These are phyloP conservation scores for Trichophyton rubrum DNA, from an alignment of 2,329 filamentous ascomycete species.

Conservation along the genomic window DNA sequence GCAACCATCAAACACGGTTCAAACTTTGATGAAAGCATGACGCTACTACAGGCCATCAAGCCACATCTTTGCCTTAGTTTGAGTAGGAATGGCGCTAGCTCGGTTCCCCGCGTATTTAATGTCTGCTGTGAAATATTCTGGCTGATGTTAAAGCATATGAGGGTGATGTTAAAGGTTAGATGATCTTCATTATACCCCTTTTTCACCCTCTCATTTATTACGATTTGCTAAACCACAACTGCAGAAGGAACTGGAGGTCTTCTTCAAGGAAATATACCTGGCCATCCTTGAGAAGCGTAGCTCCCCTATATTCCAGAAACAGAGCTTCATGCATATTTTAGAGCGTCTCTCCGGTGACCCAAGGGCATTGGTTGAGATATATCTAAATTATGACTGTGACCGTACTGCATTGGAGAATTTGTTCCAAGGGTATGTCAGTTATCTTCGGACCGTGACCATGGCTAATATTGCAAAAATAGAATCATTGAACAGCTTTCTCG, in stretches of 20 bases:
- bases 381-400: constrained; percentile 97
- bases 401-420: constrained; percentile 87
- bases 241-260: constrained; percentile 92
- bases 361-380: constrained; percentile 80
- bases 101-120: constrained; percentile 82
- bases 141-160: constrained; percentile 89
- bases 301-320: constrained; percentile 79
- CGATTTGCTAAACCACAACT: constrained; percentile 13
- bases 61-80: constrained; percentile 93
- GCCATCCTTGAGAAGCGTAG: constrained; percentile 78
- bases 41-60: constrained; percentile 87
- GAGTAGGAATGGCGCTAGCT: constrained; percentile 88
- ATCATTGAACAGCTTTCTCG: constrained; percentile 89
- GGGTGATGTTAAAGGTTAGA: constrained; percentile 77
- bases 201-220: neutral
- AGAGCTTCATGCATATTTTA: constrained; percentile 77
- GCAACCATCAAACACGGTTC: constrained; percentile 89
- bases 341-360: constrained; percentile 76
- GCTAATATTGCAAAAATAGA: constrained; percentile 25
- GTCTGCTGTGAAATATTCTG: constrained; percentile 96
- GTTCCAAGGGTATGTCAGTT: constrained; percentile 53
- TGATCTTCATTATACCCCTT: neutral
- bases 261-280: constrained; percentile 93
- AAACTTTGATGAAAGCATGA: constrained; percentile 67
- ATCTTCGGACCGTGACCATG: neutral